Evolutionary conservation across 192 early-diverging fungal genomes (phyloP), one percentile per base, ranked within the genome.

Genomic region (Globomyces pollinis-pini): DNA sequence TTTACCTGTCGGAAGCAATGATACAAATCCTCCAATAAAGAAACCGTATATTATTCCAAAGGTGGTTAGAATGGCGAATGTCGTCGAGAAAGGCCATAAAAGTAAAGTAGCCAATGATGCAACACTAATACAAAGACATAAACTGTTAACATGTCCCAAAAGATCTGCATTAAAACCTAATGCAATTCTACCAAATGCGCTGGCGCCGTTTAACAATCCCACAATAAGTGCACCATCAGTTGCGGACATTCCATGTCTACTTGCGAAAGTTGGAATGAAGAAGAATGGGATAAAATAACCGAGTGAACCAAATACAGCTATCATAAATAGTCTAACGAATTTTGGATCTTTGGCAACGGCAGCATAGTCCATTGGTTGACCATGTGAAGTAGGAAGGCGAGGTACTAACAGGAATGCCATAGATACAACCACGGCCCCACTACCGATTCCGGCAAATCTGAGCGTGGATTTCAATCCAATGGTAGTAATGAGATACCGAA

Each of bases 121-220:
- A 6, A 65, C 34, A 11, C 74, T 8, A 0, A 68, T 72, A 50
- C 79, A 83, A 0, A 70, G 50, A 31, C 78, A 77, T 18, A 87
- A 60, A 6, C 76, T 75, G 61, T 86, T 88, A 59, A 84, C 63
- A 44, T 81, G 80, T 12, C 86, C 86, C 11, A 79, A 50, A 7
- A 16, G 7, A 35, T 88, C 86, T 2, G 85, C 84, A 13, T 69
- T 71, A 44, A 75, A 79, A 1, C 86, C 86, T 20, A 84, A 74
- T 4, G 75, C 57, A 49, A 88, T 72, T 41, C 86, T 76, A 6
- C 86, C 86, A 3, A 80, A 50, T 42, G 76, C 80, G 0, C 79
- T 75, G 1, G 84, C 84, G 16, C 79, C 85, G 57, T 86, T 88
- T n/a, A 81, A 75, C 36, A 90, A 61, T 50, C 80, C 80, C 16